Conservation (phyloP, 2,329 filamentous ascomycete species). For the Colletotrichum karsti region DNA sequence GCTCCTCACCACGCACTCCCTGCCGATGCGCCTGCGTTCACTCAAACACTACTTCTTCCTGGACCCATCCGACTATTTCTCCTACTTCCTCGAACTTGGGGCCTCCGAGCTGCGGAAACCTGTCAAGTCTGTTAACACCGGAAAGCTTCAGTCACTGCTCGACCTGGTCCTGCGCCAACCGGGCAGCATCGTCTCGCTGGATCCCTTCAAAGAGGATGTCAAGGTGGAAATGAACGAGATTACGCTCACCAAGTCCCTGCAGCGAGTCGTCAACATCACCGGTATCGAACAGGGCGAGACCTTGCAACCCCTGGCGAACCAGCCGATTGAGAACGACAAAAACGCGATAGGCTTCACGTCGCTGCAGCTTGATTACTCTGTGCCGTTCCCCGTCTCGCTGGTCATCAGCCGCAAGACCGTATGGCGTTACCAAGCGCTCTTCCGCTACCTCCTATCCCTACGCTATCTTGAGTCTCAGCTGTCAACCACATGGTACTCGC, state of each 20-base stretch:
- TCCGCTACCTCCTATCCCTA: conserved; percentile 90
- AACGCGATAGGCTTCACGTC: conserved; percentile 92
- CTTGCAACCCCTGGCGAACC: conserved; percentile 75
- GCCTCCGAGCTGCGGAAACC: conserved; percentile 90
- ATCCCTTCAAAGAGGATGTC: conserved; percentile 98
- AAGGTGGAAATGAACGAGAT: conserved; percentile 98
- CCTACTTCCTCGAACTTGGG: conserved; percentile 94
- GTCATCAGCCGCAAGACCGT: conserved; percentile 96
- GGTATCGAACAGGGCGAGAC: conserved; percentile 91
- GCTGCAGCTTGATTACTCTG: conserved; percentile 90
- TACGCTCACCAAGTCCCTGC: conserved; percentile 90
- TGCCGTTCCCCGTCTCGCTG: conserved; percentile 94
- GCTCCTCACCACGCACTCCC: conserved; percentile 89
- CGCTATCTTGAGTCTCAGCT: conserved; percentile 90
- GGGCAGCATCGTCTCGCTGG: conserved; percentile 90
- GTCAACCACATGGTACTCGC: conserved; percentile 88
- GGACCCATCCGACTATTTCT: conserved; percentile 97
- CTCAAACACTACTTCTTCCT: conserved; percentile 99
- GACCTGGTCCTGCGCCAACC: conserved; percentile 96
- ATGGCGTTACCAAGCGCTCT: conserved; percentile 95
- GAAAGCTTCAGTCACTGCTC: conserved; percentile 93
- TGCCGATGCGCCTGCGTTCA: conserved; percentile 86
- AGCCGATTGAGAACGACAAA: conserved; percentile 80
- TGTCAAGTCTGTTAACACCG: conserved; percentile 87
- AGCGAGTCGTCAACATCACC: conserved; percentile 95